A percentile compares a stretch with the other conserved stretches of the same genome.
Conservation (phyloP, 2,329 filamentous ascomycete genomes). For the Spiromastix sp. region DNA sequence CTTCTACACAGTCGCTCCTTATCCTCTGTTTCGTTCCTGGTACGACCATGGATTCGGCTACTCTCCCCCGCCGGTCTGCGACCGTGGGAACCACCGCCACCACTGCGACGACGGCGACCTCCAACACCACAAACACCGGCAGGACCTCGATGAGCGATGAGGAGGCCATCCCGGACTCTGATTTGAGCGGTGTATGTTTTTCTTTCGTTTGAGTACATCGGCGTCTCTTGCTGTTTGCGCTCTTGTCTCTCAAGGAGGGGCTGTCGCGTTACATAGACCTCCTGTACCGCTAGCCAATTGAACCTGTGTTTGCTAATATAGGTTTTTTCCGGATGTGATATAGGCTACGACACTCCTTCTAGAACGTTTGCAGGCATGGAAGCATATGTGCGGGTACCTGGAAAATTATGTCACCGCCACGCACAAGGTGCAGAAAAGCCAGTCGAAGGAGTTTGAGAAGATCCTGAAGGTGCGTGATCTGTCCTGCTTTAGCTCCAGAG, state of each 20-base stretch:
- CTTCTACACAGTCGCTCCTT: too few species aligned
- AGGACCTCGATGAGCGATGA: conserved; percentile 13
- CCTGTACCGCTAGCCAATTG: not conserved
- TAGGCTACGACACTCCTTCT: conserved; percentile 73
- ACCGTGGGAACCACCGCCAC: conserved; percentile 5
- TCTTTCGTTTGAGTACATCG: too few species aligned
- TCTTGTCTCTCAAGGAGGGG: not conserved
- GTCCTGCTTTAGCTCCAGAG: too few species aligned
- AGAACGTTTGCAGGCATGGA: conserved; percentile 89
- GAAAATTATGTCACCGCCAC: conserved; percentile 81
- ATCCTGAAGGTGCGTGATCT: conserved; percentile 65
- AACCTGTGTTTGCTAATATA: too few species aligned
- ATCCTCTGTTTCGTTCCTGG: not conserved
- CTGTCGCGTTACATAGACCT: not conserved
- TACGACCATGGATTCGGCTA: conserved; percentile 10
- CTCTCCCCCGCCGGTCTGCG: conserved; percentile 23
- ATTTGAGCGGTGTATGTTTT: conserved; percentile 30
- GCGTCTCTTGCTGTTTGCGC: not conserved
- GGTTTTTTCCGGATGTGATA: not conserved
- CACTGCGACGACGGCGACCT: conserved; percentile 8
- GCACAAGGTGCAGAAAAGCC: conserved; percentile 73
- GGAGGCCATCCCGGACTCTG: conserved; percentile 26
- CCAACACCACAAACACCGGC: conserved; percentile 1
- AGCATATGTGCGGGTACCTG: conserved; percentile 82
- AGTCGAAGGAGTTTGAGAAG: conserved; percentile 92